Conservation (phyloP, 441 rosid genomes). For the Eutrema salsugineum region DNA sequence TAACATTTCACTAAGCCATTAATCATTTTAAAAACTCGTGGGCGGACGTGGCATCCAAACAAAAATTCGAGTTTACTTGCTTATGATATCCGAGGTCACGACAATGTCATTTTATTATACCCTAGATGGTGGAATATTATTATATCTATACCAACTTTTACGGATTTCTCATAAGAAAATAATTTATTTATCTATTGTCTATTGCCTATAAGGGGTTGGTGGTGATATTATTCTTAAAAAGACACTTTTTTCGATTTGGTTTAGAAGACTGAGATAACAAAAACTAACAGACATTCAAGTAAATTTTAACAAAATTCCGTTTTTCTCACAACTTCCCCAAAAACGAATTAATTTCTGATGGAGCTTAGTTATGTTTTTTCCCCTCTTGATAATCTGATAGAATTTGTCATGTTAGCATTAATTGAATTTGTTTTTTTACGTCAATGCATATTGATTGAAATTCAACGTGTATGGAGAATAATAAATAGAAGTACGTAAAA, state of each 20-base stretch:
- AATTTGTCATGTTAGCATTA: no score
- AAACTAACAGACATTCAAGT: background rate
- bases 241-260: background rate
- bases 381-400: no score
- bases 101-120: slow-evolving; percentile 6
- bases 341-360: background rate
- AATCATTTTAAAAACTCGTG: background rate
- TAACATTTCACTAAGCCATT: background rate
- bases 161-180: background rate
- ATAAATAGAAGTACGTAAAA: background rate
- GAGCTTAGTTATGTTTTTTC: background rate
- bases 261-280: background rate
- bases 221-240: background rate
- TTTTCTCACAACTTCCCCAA: no score
- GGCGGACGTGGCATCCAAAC: background rate
- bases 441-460: background rate
- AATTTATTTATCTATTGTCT: background rate
- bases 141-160: background rate
- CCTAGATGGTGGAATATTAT: background rate
- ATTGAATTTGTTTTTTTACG: background rate
- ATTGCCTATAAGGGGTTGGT: slow-evolving; percentile 2
- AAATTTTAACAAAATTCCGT: background rate
- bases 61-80: background rate
- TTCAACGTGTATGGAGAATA: background rate
- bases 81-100: slow-evolving; percentile 1